phyloP scores from a whole-genome alignment of 139 green algal genomes.

The Pleodorina starrii region DNA sequence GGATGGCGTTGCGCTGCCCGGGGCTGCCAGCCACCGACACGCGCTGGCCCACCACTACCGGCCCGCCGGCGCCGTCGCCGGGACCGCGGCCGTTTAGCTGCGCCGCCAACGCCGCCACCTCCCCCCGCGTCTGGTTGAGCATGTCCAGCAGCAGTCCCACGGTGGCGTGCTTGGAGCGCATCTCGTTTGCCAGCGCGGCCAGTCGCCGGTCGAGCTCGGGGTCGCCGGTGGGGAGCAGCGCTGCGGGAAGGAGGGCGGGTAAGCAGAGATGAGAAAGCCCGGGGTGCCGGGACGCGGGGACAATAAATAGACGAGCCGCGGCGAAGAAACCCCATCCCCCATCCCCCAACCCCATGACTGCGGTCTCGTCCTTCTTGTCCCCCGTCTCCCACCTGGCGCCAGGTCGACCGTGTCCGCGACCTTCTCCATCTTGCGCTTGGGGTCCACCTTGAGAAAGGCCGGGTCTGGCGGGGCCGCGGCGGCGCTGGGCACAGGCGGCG shows the following conservation, averaged over 20 bases:
- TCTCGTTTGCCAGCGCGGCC: slow-evolving; percentile 11
- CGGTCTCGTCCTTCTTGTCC: too few relatives aligned
- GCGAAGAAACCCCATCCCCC: too few relatives aligned
- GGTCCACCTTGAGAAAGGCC: slow-evolving; percentile 36
- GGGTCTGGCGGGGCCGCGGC: neutral
- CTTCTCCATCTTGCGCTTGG: slow-evolving; percentile 15
- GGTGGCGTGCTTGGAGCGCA: slow-evolving; percentile 37
- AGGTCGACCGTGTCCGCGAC: neutral
- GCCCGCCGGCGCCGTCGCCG: neutral
- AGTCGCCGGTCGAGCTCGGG: slow-evolving; percentile 29
- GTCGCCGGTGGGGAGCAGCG: slow-evolving; percentile 27
- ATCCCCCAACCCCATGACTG: too few relatives aligned
- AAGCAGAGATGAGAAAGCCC: too few relatives aligned
- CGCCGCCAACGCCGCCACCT: slow-evolving; percentile 24
- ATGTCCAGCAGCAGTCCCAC: slow-evolving; percentile 45
- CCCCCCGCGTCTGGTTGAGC: slow-evolving; percentile 31
- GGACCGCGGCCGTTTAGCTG: neutral
- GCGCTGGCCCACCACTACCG: slow-evolving; percentile 12
- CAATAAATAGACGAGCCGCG: too few relatives aligned
- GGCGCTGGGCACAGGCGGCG: neutral
- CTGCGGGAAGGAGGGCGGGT: too few relatives aligned
- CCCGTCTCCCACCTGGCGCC: slow-evolving; percentile 20
- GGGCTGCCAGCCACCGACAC: neutral
- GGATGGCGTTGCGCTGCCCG: slow-evolving; percentile 19
- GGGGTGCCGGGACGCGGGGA: too few relatives aligned